Conservation (phyloP, 192 early-diverging fungal species). For the Coemansia biformis region DNA sequence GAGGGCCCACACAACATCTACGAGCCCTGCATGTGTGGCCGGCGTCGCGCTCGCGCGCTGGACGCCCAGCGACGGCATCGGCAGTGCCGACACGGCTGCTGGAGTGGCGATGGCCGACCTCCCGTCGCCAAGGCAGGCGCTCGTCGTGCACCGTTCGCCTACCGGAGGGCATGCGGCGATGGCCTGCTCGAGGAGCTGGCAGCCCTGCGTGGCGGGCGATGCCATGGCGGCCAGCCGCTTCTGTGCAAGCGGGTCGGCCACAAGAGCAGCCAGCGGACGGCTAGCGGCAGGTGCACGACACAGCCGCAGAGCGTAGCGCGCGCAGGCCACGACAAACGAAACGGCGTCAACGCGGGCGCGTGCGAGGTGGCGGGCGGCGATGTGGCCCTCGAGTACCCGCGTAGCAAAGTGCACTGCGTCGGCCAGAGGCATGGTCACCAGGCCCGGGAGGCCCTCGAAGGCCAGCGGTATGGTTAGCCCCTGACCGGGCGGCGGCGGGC, state of each 20-base stretch:
- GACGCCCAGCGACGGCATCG: slow-evolving; percentile 11
- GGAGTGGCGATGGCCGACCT: slow-evolving; percentile 10
- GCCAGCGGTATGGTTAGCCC: slow-evolving; percentile 20
- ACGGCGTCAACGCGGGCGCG: slow-evolving; percentile 29
- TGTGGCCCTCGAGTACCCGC: slow-evolving; percentile 21
- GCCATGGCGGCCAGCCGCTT: slow-evolving; percentile 41
- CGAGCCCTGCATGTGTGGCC: slow-evolving; percentile 12
- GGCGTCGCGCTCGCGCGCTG: slow-evolving; percentile 5
- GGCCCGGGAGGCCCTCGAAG: slow-evolving; percentile 32
- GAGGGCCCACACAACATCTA: slow-evolving; percentile 36
- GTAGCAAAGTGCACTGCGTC: slow-evolving; percentile 33
- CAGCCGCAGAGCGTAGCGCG: slow-evolving; percentile 15
- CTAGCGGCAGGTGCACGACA: slow-evolving; percentile 7
- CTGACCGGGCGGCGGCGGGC: not conserved
- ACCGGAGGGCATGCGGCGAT: slow-evolving; percentile 16
- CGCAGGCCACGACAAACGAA: slow-evolving; percentile 39
- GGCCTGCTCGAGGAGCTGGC: slow-evolving; percentile 34
- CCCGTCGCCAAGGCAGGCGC: slow-evolving; percentile 2
- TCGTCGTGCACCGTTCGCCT: slow-evolving; percentile 27
- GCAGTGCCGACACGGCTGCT: slow-evolving; percentile 13
- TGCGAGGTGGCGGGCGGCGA: slow-evolving; percentile 12
- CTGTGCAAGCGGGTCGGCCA: slow-evolving; percentile 17
- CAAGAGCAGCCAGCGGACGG: slow-evolving; percentile 13
- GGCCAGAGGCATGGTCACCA: slow-evolving; percentile 29
- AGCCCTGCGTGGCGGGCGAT: slow-evolving; percentile 31